Percentiles rank a stretch among this genome's conserved stretches.
Evolutionary conservation across 192 early-diverging fungal genomes (phyloP).

Genomic region (Geosiphon pyriformis): DNA sequence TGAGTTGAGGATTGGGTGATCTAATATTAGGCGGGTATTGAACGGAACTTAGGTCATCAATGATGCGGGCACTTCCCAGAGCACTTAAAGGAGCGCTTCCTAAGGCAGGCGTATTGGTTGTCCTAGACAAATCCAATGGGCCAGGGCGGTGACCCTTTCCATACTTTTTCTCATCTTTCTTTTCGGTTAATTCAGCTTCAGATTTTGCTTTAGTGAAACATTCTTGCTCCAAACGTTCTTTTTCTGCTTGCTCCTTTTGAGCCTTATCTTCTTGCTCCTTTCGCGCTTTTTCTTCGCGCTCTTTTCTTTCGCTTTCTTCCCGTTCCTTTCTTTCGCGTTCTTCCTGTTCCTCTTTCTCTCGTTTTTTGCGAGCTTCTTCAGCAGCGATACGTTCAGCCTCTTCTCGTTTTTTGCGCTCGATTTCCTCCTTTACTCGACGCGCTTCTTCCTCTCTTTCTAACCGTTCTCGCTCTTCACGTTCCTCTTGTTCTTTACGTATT

Average conservation of each 20-base stretch:
- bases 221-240: slow-evolving; percentile 23
- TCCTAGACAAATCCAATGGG: slow-evolving; percentile 37
- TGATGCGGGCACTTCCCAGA: slow-evolving; percentile 29
- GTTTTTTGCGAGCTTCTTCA: slow-evolving; percentile 33
- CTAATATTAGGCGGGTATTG: slow-evolving; percentile 46
- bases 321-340: slow-evolving; percentile 27
- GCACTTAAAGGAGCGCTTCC: slow-evolving; percentile 31
- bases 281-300: slow-evolving; percentile 14
- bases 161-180: slow-evolving; percentile 32
- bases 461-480: slow-evolving; percentile 30
- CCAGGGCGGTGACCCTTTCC: slow-evolving; percentile 39
- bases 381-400: slow-evolving; percentile 25
- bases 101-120: slow-evolving; percentile 37
- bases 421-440: slow-evolving; percentile 22
- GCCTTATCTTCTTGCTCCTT: slow-evolving; percentile 19
- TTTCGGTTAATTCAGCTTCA: slow-evolving; percentile 24
- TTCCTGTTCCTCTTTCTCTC: slow-evolving; percentile 19
- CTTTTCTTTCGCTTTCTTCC: slow-evolving; percentile 25
- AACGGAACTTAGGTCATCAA: slow-evolving; percentile 43
- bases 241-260: slow-evolving; percentile 15
- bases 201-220: slow-evolving; percentile 25
- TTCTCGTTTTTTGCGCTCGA: slow-evolving; percentile 28
- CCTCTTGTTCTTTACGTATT: slow-evolving; percentile 27
- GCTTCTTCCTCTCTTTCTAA: slow-evolving; percentile 28
- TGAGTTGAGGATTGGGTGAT: slow-evolving; percentile 40